Evolutionary conservation across 2,329 filamentous ascomycete genomes (phyloP), one percentile per base, ranked within the genome.

Genomic region (Xenoacremonium recifei): DNA sequence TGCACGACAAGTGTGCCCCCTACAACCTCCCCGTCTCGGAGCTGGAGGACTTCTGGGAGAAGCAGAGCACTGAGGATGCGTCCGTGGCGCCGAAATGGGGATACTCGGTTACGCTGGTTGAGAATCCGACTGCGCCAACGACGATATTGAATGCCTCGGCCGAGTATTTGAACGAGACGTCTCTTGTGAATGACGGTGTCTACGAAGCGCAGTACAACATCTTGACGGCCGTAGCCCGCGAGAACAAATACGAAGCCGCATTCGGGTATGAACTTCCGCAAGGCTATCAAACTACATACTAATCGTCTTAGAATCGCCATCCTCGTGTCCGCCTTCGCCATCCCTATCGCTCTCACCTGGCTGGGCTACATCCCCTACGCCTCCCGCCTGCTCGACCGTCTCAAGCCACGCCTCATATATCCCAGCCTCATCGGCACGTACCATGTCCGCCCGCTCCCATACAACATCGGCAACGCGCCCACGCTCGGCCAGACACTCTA

Each of bases 401-500:
- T 54, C 37, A 32, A 53, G 38, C 41, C 50, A 13, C 47, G 34
- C 39, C 6, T 55, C 17, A 48, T 60, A 30, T 48, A 53, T 23
- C 53, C 50, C 1, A 50, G 51, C 2, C 18, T 43, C 5, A 21
- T 54, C 7, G 54, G 53, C 12, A 37, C 21, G 11, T 40, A 44
- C 15, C 54, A 57, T 29, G 40, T 39, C 6, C 23, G 34, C 2
- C 57, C 57, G 0, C 21, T 47, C 25, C 20, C n/a, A n/a, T 27
- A 47, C 18, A 27, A 35, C 6, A 18, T 59, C 12, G 54, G 41
- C n/a, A 47, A 55, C 9, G 43, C 55, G 3, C 71, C 70, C 0
- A 72, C 66, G 1, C 36, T 59, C 3, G 69, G 69, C 9, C 69
- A 73, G 35, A 52, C 57, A 4, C 37, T 73, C 17, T 75, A 68